A percentile compares a stretch with the other conserved stretches of the same genome.
These are phyloP conservation scores for Penicillium coprophilum DNA, from an alignment of 495 filamentous ascomycete species.

Conservation along the genomic window DNA sequence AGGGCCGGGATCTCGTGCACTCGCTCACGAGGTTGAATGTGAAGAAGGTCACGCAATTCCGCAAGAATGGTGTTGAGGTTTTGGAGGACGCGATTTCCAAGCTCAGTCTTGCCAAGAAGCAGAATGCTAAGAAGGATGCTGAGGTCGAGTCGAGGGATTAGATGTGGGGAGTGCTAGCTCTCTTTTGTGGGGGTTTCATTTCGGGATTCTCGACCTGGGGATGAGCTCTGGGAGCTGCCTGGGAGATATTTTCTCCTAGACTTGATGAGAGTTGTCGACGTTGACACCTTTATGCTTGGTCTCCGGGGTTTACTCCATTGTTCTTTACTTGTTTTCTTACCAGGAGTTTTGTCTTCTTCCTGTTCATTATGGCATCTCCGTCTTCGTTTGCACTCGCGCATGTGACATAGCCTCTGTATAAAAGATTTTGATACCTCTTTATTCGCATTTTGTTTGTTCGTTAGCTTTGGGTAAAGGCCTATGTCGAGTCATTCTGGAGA, in stretches of 20 bases:
- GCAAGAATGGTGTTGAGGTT: constrained; percentile 61
- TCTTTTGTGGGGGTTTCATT: neutral
- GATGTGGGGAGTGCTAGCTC: constrained; percentile 1
- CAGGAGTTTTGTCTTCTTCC: constrained; percentile 25
- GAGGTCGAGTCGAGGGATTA: constrained; percentile 8
- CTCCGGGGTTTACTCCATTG: constrained; percentile 3
- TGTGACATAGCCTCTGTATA: constrained; percentile 38
- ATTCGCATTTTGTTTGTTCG: neutral
- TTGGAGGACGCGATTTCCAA: constrained; percentile 71
- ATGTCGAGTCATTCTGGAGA: neutral
- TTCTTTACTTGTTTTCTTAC: constrained; percentile 20
- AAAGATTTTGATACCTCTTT: constrained; percentile 26
- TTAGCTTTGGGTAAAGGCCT: neutral
- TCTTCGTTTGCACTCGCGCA: constrained; percentile 22
- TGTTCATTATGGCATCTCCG: constrained; percentile 26
- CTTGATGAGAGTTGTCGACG: constrained; percentile 1
- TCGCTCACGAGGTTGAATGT: constrained; percentile 76
- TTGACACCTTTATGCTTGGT: neutral
- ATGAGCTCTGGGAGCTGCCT: neutral
- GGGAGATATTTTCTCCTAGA: neutral
- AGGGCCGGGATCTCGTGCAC: constrained; percentile 53
- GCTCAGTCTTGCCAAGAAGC: constrained; percentile 40
- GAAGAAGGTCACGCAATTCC: constrained; percentile 78
- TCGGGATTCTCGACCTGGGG: neutral
- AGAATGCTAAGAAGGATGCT: constrained; percentile 14